Base-by-base conservation (phyloP, 129 eudicot species). In the Chrysanthemum makinoi region DNA sequence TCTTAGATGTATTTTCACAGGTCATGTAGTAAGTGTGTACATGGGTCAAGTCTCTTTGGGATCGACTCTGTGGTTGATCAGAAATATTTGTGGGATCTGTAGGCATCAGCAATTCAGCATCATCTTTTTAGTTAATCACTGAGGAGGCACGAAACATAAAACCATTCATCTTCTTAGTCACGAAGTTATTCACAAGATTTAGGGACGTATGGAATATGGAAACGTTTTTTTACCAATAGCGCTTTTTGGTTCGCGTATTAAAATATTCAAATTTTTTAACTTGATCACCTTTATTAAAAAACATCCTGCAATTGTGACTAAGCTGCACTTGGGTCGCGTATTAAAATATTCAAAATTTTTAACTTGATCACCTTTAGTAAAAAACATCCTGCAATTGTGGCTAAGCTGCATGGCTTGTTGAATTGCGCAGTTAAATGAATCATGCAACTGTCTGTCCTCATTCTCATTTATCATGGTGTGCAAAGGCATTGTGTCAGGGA, bases 401-500 rank as follows among this genome's bases (percentile, higher is more conserved):
- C 12, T 44, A 44, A 2, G 20, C 18, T 47, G n/a, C 20, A 10
- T 4, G 9, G 56, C 11, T 8, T 20, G 1, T 20, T 8, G 20
- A 22, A 66, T 9, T 19, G 20, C 58, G 14, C 48, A 19, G n/a
- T 20, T 65, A 65, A n/a, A 19, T 16, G 4, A 64, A 15, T 18
- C 8, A 0, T 35, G n/a, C 69, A 17, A 6, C 16, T 60, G 24
- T n/a, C 43, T 60, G 12, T 60, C 39, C 2, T 60, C 65, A 9
- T 35, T 11, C 12, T 56, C 30, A 16, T 0, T 56, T 51, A 51
- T 51, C 56, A 51, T 63, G 51, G 50, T 35, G 50, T 33, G 43
- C 68, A 63, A 33, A 18, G n/a, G 18, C 51, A 24, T 64, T 35
- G 62, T 19, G 62, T 64, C 50, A 64, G 26, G 14, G 68, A 22